Evolutionary conservation across 225 moss, liverwort and hornwort species (phyloP), one percentile per base, ranked within the genome.

Genomic region (Bryoerythrophyllum caledonicum): DNA sequence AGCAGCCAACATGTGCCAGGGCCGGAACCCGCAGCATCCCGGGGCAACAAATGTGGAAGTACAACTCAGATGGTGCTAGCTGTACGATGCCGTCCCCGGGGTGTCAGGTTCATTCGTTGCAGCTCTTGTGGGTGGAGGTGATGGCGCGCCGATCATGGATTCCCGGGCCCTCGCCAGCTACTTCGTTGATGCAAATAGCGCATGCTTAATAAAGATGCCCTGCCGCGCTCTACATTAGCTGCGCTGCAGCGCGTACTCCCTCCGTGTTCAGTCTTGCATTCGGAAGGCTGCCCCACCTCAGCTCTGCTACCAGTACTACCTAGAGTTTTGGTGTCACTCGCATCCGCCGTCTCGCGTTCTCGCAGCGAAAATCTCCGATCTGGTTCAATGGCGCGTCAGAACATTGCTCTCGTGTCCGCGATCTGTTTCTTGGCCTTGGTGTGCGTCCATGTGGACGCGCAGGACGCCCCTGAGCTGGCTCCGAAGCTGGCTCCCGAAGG

Each of bases 311-410:
- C 5, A 32, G 12, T 69, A 11, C n/a, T 69, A 11, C 12, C 16
- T 54, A 32, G 16, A 32, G 35, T 44, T 19, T 54, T 20, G 35
- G 63, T 27, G 13, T 72, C 24, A 16, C 13, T 20, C 7, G 44
- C 3, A 63, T 40, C 21, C 40, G 63, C 6, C 38, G 38, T 20
- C 34, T 40, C 40, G 8, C 40, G 21, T 34, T 35, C 32, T 32
- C 5, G 3, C 32, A 1, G 5, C n/a, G 32, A 32, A 5, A 32
- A 32, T 73, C 52, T 41, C 15, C 38, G 43, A 7, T 68, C 6
- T 34, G 14, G 15, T 38, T 25, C 30, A 37, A 83, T 83, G 83
- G 75, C 72, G 46, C 79, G 75, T 62, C 74, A 52, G n/a, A 59
- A 32, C 32, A 67, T 76, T 13, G 55, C 49, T 13, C 38, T 67